These are phyloP conservation scores for Aspergillus candidus DNA, from an alignment of 2,329 filamentous ascomycete genomes.

Conservation along the genomic window DNA sequence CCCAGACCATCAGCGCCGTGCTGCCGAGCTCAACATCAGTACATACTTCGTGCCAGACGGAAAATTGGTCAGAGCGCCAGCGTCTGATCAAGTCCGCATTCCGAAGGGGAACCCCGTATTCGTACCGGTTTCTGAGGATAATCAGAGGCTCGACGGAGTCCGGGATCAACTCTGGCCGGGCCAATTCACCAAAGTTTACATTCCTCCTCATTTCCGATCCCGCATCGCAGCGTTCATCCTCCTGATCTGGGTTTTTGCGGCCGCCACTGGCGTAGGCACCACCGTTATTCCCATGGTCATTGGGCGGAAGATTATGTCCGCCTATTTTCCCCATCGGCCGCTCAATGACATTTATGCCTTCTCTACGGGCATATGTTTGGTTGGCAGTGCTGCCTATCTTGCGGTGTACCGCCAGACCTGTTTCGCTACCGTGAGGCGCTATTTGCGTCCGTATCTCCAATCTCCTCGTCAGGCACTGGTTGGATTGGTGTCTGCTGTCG, in stretches of 20 bases:
- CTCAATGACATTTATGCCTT: conserved; percentile 97
- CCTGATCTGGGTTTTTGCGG: conserved; percentile 89
- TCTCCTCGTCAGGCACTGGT: conserved; percentile 26
- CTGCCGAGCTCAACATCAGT: conserved; percentile 37
- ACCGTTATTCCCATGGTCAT: conserved; percentile 83
- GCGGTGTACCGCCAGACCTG: conserved; percentile 43
- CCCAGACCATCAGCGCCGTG: conserved; percentile 22
- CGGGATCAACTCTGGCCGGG: conserved; percentile 30
- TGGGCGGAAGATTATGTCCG: conserved; percentile 70
- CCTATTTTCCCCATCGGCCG: conserved; percentile 62
- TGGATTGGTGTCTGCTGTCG: conserved; percentile 11
- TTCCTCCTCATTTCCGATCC: conserved; percentile 76
- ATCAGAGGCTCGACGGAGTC: conserved; percentile 58
- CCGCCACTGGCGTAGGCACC: conserved; percentile 73
- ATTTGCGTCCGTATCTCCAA: conserved; percentile 22
- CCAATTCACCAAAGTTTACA: conserved; percentile 63
- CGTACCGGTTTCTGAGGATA: conserved; percentile 63
- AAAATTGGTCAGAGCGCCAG: conserved; percentile 82
- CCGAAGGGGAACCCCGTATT: conserved; percentile 80
- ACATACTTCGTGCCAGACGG: conserved; percentile 63
- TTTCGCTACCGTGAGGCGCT: conserved; percentile 18
- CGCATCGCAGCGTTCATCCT: conserved; percentile 82
- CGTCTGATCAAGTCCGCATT: conserved; percentile 90
- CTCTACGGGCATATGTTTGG: conserved; percentile 77
- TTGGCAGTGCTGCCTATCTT: conserved; percentile 63